phyloP scores from a whole-genome alignment of 1,284 basidiomycete genomes.

The Ganoderma multipileum region DNA sequence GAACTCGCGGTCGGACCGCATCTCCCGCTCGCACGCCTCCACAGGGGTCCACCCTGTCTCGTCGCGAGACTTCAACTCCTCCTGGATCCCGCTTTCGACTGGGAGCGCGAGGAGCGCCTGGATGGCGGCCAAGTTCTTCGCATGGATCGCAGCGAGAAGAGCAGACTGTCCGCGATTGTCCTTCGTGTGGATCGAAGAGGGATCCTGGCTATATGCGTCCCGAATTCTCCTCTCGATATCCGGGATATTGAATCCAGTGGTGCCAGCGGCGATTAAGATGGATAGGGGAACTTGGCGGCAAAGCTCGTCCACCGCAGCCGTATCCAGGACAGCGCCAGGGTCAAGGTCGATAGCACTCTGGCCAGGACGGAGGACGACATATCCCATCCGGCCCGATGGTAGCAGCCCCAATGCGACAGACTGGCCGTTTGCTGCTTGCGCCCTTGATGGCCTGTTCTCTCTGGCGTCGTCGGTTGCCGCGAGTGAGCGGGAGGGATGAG shows the following conservation, averaged over 20 bases:
- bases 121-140: constrained; percentile 6
- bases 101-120: constrained; percentile 16
- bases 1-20: constrained; percentile 8
- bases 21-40: constrained; percentile 15
- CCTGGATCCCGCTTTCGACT: not conserved
- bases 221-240: constrained; percentile 6
- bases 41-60: constrained; percentile 21
- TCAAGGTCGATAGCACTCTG: not conserved
- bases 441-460: not conserved
- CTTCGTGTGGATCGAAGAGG: constrained; percentile 4
- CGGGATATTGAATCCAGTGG: not conserved
- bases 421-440: not conserved
- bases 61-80: constrained; percentile 15
- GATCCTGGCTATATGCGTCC: constrained; percentile 8
- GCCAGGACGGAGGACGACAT: not conserved
- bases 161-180: constrained; percentile 14
- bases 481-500: constrained; percentile 20
- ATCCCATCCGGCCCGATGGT: not conserved
- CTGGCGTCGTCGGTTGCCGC: constrained; percentile 12
- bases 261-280: not conserved
- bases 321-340: not conserved
- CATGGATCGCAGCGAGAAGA: constrained; percentile 16
- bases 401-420: not conserved
- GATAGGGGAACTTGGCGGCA: not conserved
- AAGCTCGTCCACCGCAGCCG: not conserved